phyloP scores from a whole-genome alignment of 768 basidiomycete species.

The Termitomyces sp. region DNA sequence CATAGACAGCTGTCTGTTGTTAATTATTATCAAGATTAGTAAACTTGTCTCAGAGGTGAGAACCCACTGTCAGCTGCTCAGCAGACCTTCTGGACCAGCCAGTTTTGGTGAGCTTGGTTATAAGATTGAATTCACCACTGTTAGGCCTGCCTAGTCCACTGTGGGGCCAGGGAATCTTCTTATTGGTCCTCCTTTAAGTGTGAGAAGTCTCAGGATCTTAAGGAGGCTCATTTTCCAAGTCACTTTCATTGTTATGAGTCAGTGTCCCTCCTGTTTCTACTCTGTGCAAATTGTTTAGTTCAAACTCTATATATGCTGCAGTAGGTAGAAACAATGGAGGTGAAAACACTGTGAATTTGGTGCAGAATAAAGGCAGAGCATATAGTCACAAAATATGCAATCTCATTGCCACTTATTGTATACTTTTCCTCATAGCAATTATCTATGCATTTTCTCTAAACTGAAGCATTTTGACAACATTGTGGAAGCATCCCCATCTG shows the following conservation, averaged over 20 bases:
- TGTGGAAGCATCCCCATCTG: background rate
- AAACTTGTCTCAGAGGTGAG: background rate
- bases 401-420: background rate
- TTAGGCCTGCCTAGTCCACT: background rate
- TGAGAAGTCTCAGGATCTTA: too few relatives aligned
- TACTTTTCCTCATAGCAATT: background rate
- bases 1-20: background rate
- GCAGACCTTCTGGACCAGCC: constrained; percentile 5
- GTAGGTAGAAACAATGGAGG: too few relatives aligned
- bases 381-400: background rate
- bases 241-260: too few relatives aligned
- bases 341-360: background rate
- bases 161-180: too few relatives aligned
- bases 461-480: background rate
- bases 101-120: background rate
- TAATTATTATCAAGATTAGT: background rate
- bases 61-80: background rate
- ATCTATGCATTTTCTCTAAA: background rate
- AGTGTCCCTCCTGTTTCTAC: too few relatives aligned
- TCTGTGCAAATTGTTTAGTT: too few relatives aligned
- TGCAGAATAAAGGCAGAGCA: background rate
- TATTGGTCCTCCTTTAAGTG: too few relatives aligned
- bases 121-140: background rate
- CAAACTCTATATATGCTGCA: too few relatives aligned
- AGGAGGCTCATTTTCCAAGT: too few relatives aligned